Evolutionary conservation across 495 filamentous ascomycete genomes (phyloP).

Genomic region (Annulohypoxylon bovei): DNA sequence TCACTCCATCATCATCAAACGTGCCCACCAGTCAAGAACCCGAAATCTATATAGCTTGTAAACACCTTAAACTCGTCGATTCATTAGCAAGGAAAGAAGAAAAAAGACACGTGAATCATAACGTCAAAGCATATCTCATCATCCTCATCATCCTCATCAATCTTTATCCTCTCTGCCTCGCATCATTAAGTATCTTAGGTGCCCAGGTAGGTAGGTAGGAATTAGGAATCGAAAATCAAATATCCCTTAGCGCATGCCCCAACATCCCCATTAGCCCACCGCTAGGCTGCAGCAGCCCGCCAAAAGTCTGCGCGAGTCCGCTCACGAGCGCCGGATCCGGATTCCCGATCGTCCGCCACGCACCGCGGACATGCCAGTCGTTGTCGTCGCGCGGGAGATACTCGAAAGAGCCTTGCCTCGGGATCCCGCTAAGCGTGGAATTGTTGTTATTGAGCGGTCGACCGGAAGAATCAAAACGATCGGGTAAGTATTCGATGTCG

Average conservation of each 20-base stretch:
- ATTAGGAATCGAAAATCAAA: neutral
- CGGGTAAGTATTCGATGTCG: slow-evolving; percentile 63
- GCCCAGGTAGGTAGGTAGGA: neutral
- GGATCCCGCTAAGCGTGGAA: slow-evolving; percentile 1
- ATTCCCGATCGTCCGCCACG: slow-evolving; percentile 32
- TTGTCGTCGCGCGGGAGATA: slow-evolving; percentile 27
- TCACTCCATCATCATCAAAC: neutral
- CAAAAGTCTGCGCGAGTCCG: slow-evolving; percentile 25
- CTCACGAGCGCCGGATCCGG: slow-evolving; percentile 28
- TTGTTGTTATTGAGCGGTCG: slow-evolving; percentile 50
- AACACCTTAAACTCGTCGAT: neutral
- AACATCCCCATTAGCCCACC: slow-evolving; percentile 17
- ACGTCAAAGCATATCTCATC: neutral
- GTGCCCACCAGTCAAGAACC: neutral
- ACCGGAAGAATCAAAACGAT: slow-evolving; percentile 72
- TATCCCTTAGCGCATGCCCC: slow-evolving; percentile 23
- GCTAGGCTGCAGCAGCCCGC: slow-evolving; percentile 13
- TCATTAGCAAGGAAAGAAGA: neutral
- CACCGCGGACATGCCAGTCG: slow-evolving; percentile 34
- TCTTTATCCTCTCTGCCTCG: neutral
- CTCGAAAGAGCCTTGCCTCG: slow-evolving; percentile 30
- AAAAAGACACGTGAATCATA: neutral
- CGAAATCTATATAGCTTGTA: neutral
- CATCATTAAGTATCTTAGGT: neutral
- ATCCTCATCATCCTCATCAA: neutral